Conservation (phyloP, 495 filamentous ascomycete genomes). For the Neurospora cerealis region DNA sequence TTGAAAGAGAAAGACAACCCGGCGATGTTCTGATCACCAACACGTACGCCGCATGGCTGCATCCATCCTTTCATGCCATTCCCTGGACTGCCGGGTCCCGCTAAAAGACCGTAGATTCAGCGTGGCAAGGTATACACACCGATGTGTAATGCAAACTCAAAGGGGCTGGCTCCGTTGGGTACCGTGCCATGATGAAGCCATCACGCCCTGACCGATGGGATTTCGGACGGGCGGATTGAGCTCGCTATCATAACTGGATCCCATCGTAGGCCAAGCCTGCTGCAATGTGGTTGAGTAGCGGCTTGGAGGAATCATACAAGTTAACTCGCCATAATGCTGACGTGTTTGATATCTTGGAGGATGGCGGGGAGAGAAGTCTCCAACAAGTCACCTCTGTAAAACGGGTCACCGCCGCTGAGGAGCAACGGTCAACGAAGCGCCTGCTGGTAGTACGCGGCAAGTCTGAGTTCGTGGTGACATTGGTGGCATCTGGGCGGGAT, state of each 20-base stretch:
- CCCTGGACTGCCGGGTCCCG: neutral
- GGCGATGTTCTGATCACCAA: neutral
- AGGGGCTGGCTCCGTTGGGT: neutral
- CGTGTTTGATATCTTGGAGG: neutral
- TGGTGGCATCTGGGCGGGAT: neutral
- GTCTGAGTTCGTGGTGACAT: neutral
- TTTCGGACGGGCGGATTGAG: neutral
- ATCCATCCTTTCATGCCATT: neutral
- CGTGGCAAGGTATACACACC: neutral
- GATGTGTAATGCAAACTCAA: neutral
- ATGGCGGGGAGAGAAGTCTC: neutral
- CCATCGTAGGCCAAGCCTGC: neutral
- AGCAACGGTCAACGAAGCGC: neutral
- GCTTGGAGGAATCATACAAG: neutral
- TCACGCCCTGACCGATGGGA: neutral
- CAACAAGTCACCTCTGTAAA: neutral
- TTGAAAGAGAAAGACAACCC: neutral
- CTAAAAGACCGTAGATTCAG: neutral
- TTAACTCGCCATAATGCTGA: neutral
- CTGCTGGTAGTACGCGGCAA: neutral
- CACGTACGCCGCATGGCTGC: neutral
- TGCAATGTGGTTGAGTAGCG: neutral
- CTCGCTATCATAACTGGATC: neutral
- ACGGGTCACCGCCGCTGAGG: neutral
- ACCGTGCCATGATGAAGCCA: neutral